A percentile compares a stretch with the other conserved stretches of the same genome.
phyloP scores from a whole-genome alignment of 495 filamentous ascomycete genomes.

The Neurospora discreta region DNA sequence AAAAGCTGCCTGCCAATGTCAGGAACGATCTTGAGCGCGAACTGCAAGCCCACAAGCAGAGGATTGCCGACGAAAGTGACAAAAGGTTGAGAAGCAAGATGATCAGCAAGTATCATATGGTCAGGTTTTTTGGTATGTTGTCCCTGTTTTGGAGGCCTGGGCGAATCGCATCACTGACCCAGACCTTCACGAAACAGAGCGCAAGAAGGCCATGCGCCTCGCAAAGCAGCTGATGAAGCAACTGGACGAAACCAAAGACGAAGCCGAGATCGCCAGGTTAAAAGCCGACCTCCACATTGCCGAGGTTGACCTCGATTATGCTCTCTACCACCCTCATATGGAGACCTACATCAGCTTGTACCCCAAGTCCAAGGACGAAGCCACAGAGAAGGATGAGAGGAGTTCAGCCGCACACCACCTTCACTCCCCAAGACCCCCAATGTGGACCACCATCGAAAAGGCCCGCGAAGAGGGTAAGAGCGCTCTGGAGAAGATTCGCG shows the following conservation, averaged over 20 bases:
- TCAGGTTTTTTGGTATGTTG: conserved; percentile 73
- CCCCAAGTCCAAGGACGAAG: conserved; percentile 24
- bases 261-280: conserved; percentile 38
- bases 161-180: background rate
- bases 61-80: conserved; percentile 45
- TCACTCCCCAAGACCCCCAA: conserved; percentile 35
- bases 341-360: conserved; percentile 76
- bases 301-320: conserved; percentile 77
- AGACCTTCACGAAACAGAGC: conserved; percentile 39
- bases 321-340: conserved; percentile 67
- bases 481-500: conserved; percentile 43
- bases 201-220: conserved; percentile 69
- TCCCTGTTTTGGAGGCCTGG: conserved; percentile 9
- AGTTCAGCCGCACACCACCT: conserved; percentile 25
- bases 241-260: conserved; percentile 35
- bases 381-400: conserved; percentile 14
- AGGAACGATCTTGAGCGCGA: conserved; percentile 72
- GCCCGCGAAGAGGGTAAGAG: conserved; percentile 49
- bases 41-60: conserved; percentile 59
- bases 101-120: conserved; percentile 86
- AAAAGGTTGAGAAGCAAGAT: conserved; percentile 56
- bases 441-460: conserved; percentile 62
- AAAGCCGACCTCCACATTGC: conserved; percentile 52
- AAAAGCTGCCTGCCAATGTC: conserved; percentile 61
- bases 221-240: conserved; percentile 51